Evolutionary conservation across 2,329 filamentous ascomycete genomes (phyloP).

Genomic region (Coniella vitis): DNA sequence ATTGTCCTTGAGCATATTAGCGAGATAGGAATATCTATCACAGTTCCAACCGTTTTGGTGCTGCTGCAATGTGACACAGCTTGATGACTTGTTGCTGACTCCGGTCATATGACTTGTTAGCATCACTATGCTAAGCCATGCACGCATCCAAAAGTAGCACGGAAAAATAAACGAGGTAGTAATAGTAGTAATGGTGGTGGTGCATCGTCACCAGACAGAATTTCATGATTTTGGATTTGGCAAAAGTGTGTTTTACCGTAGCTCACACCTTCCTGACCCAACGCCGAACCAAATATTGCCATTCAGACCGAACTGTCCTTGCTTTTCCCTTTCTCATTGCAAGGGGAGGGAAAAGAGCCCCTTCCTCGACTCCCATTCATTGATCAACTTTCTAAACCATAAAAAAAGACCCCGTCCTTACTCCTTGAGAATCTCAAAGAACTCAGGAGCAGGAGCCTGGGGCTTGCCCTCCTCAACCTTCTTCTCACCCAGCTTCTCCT

Average conservation of each 20-base stretch:
- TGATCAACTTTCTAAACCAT: no score
- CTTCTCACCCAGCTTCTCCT: slow-evolving; percentile 73
- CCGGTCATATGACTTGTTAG: no score
- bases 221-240: slow-evolving; percentile 16
- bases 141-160: no score
- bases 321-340: slow-evolving; percentile 8
- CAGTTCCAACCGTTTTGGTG: no score
- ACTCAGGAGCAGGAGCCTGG: slow-evolving; percentile 18
- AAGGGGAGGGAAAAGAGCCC: slow-evolving; percentile 7
- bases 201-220: slow-evolving; percentile 9
- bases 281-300: slow-evolving; percentile 16
- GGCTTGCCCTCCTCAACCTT: slow-evolving; percentile 32
- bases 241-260: slow-evolving; percentile 16
- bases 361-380: not conserved
- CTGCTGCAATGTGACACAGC: no score
- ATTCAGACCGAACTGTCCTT: slow-evolving; percentile 12
- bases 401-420: slow-evolving; percentile 1
- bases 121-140: no score
- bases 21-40: no score
- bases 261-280: slow-evolving; percentile 17
- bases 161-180: no score
- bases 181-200: no score
- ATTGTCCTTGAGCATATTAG: no score
- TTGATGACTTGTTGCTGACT: no score
- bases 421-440: slow-evolving; percentile 23